Conservation (phyloP, 2,329 filamentous ascomycete species). For the Albophoma yamanashiensis region DNA sequence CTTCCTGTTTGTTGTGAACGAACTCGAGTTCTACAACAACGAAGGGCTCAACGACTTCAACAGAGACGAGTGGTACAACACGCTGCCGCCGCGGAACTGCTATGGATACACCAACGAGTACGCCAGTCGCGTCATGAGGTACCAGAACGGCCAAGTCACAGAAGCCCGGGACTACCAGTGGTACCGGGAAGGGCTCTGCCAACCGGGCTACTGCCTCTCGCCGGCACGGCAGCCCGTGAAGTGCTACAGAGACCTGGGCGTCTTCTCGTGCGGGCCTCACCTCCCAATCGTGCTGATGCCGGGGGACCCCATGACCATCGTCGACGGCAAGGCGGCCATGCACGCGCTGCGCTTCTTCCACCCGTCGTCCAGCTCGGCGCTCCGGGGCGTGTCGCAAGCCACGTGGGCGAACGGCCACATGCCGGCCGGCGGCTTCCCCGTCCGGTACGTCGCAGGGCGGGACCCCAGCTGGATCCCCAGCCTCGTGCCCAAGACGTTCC, state of each 20-base stretch:
- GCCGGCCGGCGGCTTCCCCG: conserved; percentile 3
- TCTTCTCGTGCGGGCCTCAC: conserved; percentile 25
- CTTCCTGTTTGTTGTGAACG: conserved; percentile 30
- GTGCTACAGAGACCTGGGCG: conserved; percentile 14
- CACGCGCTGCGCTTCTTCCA: conserved; percentile 18
- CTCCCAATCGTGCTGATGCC: conserved; percentile 22
- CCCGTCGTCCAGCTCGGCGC: background rate
- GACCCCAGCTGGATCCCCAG: conserved; percentile 26
- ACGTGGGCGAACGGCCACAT: conserved; percentile 10
- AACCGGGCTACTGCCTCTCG: background rate
- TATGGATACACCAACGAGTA: conserved; percentile 15
- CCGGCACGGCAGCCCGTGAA: background rate
- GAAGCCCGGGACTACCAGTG: conserved; percentile 6
- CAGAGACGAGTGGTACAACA: conserved; percentile 16
- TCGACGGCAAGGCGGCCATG: conserved; percentile 9
- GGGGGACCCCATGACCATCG: conserved; percentile 6
- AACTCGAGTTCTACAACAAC: conserved; percentile 14
- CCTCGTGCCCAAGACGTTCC: conserved; percentile 22
- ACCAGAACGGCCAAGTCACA: conserved; percentile 17
- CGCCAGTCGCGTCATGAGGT: conserved; percentile 24
- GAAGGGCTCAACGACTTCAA: conserved; percentile 4
- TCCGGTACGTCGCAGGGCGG: conserved; percentile 19
- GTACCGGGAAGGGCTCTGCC: background rate
- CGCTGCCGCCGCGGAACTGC: conserved; percentile 15
- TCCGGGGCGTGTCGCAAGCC: conserved; percentile 17